These are phyloP conservation scores for Aspergillus jensenii DNA, from an alignment of 2,329 filamentous ascomycete species.

Conservation along the genomic window DNA sequence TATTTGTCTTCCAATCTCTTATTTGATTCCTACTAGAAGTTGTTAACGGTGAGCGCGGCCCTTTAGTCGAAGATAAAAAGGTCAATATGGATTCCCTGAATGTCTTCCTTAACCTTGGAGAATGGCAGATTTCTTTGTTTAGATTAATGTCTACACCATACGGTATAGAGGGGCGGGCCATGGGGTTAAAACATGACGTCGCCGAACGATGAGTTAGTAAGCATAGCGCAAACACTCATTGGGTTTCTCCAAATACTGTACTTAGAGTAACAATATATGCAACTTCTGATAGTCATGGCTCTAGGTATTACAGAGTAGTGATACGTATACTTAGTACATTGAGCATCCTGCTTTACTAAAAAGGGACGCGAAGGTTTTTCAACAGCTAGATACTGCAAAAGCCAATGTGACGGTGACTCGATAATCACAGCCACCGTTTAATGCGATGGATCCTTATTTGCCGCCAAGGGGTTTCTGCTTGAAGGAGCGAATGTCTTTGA, in stretches of 20 bases:
- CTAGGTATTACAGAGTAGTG: not conserved
- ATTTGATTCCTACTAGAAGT: not conserved
- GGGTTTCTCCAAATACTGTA: too few relatives aligned
- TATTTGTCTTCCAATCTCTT: too few relatives aligned
- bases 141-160: too few relatives aligned
- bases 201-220: too few relatives aligned
- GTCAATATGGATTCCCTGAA: too few relatives aligned
- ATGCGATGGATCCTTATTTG: not conserved
- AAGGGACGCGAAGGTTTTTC: not conserved
- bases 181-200: too few relatives aligned
- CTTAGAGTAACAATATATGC: not conserved
- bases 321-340: not conserved
- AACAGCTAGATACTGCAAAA: not conserved
- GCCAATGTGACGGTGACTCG: not conserved
- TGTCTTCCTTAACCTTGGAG: too few relatives aligned
- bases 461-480: slow-evolving; percentile 29
- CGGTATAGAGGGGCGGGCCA: too few relatives aligned
- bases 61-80: too few relatives aligned
- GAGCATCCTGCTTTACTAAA: not conserved
- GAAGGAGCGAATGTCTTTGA: slow-evolving; percentile 32
- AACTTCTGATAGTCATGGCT: not conserved
- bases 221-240: too few relatives aligned
- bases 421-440: not conserved
- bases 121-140: too few relatives aligned
- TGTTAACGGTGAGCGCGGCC: too few relatives aligned